phyloP scores from a whole-genome alignment of 139 green algal genomes.

The Tetraselmis chui region DNA sequence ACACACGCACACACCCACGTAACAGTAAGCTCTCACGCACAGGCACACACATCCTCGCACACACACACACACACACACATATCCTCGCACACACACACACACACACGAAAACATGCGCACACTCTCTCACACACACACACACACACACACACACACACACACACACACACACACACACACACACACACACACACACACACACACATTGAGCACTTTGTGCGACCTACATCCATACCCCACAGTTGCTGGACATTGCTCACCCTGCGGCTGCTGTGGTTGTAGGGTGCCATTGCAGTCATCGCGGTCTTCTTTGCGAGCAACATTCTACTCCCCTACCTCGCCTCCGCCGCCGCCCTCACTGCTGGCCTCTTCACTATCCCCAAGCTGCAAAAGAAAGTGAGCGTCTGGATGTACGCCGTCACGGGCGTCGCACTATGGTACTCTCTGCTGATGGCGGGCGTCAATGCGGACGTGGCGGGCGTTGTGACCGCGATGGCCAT shows the following conservation, averaged over 20 bases:
- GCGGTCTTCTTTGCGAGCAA: constrained; percentile 19
- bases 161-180: not conserved
- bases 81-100: too few species aligned
- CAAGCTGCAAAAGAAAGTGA: constrained; percentile 10
- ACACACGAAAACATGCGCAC: not conserved
- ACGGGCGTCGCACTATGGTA: constrained; percentile 14
- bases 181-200: not conserved
- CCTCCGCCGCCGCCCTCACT: not conserved
- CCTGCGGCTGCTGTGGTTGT: not conserved
- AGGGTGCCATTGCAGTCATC: constrained; percentile 21
- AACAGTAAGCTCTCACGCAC: too few species aligned
- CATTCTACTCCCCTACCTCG: constrained; percentile 9
- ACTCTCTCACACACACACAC: not conserved
- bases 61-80: too few species aligned
- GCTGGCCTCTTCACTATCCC: constrained; percentile 2
- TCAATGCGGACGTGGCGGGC: constrained; percentile 25
- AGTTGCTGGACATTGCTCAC: too few species aligned
- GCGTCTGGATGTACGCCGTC: constrained; percentile 3
- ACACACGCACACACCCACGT: too few species aligned
- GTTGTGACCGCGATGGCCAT: constrained; percentile 16
- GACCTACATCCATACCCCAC: not conserved
- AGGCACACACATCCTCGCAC: too few species aligned
- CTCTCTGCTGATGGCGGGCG: constrained; percentile 15
- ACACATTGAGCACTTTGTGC: not conserved
- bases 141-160: not conserved